phyloP scores from a whole-genome alignment of 2,329 filamentous ascomycete genomes.

The Blastomyces silverae region DNA sequence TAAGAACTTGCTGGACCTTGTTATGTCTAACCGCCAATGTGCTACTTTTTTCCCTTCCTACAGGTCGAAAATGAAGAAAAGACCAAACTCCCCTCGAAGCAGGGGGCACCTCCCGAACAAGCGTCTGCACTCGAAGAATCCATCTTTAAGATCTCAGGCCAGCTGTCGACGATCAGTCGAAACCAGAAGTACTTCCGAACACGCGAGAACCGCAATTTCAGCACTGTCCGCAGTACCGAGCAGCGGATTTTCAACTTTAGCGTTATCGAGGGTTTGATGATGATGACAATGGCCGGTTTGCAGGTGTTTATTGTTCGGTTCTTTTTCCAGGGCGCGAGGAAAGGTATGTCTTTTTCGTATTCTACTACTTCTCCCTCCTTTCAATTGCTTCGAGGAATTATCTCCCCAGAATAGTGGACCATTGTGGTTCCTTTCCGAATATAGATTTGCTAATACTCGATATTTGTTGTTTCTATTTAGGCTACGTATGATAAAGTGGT shows the following conservation, averaged over 20 bases:
- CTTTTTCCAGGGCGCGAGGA: slow-evolving; percentile 89
- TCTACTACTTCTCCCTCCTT: neutral
- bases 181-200: slow-evolving; percentile 99
- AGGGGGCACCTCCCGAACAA: slow-evolving; percentile 81
- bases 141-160: slow-evolving; percentile 87
- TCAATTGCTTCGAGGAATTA: neutral
- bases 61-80: slow-evolving; percentile 87
- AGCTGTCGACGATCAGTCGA: slow-evolving; percentile 86
- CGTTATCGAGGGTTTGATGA: slow-evolving; percentile 82
- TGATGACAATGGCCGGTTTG: slow-evolving; percentile 88
- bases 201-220: slow-evolving; percentile 97
- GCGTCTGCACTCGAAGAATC: slow-evolving; percentile 85
- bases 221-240: slow-evolving; percentile 94
- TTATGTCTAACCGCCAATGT: neutral
- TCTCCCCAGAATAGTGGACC: neutral
- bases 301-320: slow-evolving; percentile 97
- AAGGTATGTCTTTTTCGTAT: slow-evolving; percentile 43
- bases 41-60: slow-evolving; percentile 1
- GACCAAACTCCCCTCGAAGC: slow-evolving; percentile 76
- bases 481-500: slow-evolving; percentile 13
- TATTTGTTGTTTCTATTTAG: neutral
- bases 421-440: slow-evolving; percentile 1
- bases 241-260: slow-evolving; percentile 95
- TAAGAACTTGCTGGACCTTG: neutral
- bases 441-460: slow-evolving; percentile 9